A percentile compares a stretch with the other conserved stretches of the same genome.
Evolutionary conservation across 257 asterid species (phyloP).

Genomic region (Eustoma russellianum): DNA sequence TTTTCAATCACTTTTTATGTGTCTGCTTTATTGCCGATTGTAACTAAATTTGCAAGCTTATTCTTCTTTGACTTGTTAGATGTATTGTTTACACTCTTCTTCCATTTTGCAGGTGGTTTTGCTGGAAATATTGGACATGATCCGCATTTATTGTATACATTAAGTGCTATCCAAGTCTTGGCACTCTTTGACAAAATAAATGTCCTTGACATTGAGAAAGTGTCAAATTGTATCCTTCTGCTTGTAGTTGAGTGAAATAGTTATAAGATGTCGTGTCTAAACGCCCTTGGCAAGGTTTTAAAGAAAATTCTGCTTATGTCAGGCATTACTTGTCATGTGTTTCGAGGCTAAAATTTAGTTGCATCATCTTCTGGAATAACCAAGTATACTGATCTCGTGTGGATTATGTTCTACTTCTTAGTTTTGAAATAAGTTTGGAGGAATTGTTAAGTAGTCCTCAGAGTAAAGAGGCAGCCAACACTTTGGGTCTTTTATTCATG

Average conservation of each 20-base stretch:
- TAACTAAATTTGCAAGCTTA: neutral
- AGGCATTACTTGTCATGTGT: no score
- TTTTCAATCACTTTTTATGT: neutral
- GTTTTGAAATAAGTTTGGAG: no score
- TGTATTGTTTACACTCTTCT: neutral
- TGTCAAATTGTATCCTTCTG: constrained; percentile 66
- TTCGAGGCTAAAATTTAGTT: neutral
- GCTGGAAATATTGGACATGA: constrained; percentile 96
- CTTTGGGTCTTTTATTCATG: no score
- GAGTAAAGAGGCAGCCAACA: no score
- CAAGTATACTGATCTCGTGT: no score
- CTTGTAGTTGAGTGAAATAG: neutral
- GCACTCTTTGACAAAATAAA: constrained; percentile 76
- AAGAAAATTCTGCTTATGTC: no score
- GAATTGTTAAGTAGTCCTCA: no score
- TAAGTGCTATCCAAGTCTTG: constrained; percentile 86
- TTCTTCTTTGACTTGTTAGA: neutral
- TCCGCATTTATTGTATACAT: constrained; percentile 76
- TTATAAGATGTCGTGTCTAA: no score
- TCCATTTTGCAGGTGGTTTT: constrained; percentile 58
- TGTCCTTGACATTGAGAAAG: constrained; percentile 69
- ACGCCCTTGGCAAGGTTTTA: no score
- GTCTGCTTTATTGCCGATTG: neutral
- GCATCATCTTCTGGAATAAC: no score
- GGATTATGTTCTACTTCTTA: neutral